Evolutionary conservation across 164 flowering plant species (phyloP).

Genomic region (Hamamelis virginiana): DNA sequence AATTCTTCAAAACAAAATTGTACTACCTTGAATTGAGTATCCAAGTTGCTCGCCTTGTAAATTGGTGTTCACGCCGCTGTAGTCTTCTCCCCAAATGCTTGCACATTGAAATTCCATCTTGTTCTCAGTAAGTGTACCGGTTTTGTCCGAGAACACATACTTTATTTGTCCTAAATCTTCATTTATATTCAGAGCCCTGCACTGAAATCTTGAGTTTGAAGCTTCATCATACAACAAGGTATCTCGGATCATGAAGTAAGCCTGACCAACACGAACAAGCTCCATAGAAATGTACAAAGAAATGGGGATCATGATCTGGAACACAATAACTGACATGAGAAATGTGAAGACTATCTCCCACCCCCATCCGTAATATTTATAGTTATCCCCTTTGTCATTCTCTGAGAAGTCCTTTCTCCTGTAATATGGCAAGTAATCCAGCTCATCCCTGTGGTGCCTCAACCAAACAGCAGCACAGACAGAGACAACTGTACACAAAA

Average conservation of each 20-base stretch:
- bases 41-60: conserved; percentile 35
- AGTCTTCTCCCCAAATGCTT: conserved; percentile 79
- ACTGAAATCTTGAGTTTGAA: conserved; percentile 81
- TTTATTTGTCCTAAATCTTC: conserved; percentile 97
- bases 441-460: conserved; percentile 57
- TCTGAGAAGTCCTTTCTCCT: conserved; percentile 58
- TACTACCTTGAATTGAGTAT: conserved; percentile 55
- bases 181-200: conserved; percentile 95
- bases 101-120: conserved; percentile 99
- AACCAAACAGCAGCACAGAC: conserved; percentile 77
- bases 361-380: conserved; percentile 75
- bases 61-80: conserved; percentile 37
- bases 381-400: conserved; percentile 30
- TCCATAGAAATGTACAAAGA: conserved; percentile 98
- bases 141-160: conserved; percentile 94
- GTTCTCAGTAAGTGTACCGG: conserved; percentile 97
- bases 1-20: background rate
- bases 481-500: conserved; percentile 65
- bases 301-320: conserved; percentile 97
- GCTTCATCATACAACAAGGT: conserved; percentile 60
- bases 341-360: conserved; percentile 80
- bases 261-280: conserved; percentile 95
- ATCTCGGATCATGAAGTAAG: conserved; percentile 92
- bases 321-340: conserved; percentile 91
- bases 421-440: conserved; percentile 59